Evolutionary conservation across 768 basidiomycete species (phyloP), one percentile per base, ranked within the genome.

Genomic region (Floccularia luteovirens): DNA sequence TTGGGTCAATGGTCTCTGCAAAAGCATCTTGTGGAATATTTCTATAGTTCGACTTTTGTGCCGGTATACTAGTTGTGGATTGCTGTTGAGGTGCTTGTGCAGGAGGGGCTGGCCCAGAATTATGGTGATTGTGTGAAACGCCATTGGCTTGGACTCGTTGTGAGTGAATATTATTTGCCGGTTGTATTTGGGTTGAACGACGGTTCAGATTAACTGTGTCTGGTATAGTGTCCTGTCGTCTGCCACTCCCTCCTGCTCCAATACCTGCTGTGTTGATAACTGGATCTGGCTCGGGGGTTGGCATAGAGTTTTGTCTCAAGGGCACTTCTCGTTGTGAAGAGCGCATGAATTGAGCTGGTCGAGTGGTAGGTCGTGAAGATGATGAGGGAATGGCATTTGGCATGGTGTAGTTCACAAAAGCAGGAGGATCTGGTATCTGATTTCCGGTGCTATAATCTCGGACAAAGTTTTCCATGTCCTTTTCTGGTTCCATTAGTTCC

Each of bases 401-500:
- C 31, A 70, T 73, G 27, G 76, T 72, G 56, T 88, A 90, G 63
- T 91, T 86, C 58, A 93, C 77, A 59, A 91, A 96, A 13, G 73
- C 58, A 13, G 90, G 91, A 5, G 90, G 77, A 47, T 96, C 90
- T 0, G 91, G 90, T 35, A 98, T 92, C 43, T 76, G 67, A 45
- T 74, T 78, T 25, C 92, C 94, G 2, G 92, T 97, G 3, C 90
- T 90, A 53, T 90, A 90, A 45, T 84, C 77, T 24, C 77, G 75
- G 8, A 97, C 90, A 50, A 98, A 97, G 54, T 75, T 76, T 46
- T 90, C 82, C 70, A 93, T 80, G 50, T 98, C 96, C 36, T 74
- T 79, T 24, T 84, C 84, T 0, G 89, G 77, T 48, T 97, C 92
- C 60, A 93, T 74, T 44, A 84, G 80, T 57, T 99, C 94, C 24